Base-by-base conservation (phyloP, 306 rosid genomes). In the Sophora flavescens region DNA sequence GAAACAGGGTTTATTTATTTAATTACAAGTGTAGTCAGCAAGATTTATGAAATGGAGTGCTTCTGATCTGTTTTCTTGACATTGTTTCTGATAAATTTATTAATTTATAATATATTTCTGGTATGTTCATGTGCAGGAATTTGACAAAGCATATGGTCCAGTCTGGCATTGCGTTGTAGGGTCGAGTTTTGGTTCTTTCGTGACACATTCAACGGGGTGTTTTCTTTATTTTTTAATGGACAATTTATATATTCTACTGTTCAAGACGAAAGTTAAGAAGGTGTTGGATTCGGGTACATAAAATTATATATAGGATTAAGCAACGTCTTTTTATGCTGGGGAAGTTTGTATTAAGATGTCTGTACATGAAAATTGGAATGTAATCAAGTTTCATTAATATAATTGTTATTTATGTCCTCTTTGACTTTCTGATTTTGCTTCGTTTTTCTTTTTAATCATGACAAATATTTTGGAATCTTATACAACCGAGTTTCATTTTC, bases 121-220 rank as follows among this genome's bases (percentile, higher is more conserved):
- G 48, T 56, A 60, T 53, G 64, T 68, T 79, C 73, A 53, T 80
- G 78, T 79, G 87, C 89, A 95, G 99, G 99, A 92, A 68, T 95
- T 95, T 81, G 99, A 95, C 75, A 89, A 90, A 87, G 85, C 87
- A 10, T 87, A 95, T 80, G 99, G 99, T 77, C 97, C 96, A n/a
- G 93, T 91, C 30, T 95, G 99, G 99, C 99, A 95, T 75, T 95
- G 99, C 84, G 89, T 95, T 50, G 97, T 95, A 74, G 99, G 99
- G 6, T 89, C 97, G 63, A 88, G 87, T 80, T 95, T 95, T 82
- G 99, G 99, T 78, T 95, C 99, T 15, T 95, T 92, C 15, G 99
- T 95, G 57, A 95, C 99, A 41, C 99, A 95, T 80, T 87, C 97
- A 59, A 95, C 93, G 0, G 97, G 99, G 12, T 87, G 96, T 52